Base-by-base conservation (phyloP, 441 rosid species). In the Corymbia citriodora region DNA sequence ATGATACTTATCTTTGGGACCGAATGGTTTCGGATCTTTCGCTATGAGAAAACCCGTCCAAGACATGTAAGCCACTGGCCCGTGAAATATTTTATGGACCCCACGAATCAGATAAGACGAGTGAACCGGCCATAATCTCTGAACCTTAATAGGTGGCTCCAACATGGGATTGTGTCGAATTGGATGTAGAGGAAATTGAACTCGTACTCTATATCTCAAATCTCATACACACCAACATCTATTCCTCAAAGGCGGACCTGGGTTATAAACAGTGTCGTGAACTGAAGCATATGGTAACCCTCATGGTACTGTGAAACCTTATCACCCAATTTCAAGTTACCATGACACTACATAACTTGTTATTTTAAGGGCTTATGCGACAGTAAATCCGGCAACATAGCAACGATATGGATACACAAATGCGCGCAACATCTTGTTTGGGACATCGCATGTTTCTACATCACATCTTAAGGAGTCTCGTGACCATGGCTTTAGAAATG, bases 321-420 rank as follows among this genome's bases (percentile, higher is more conserved):
- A 2, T 7, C n/a, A 74, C 50, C 50, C 3, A 3, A 3, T 33
- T 72, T 18, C 2, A 10, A 2, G 1, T 4, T 18, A 33, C 4
- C 0, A 8, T 33, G 0, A 36, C 49, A 19, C 21, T 13, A 72
- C 5, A 72, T 1, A 72, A 36, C 27, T 18, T 2, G 0, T 33
- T 10, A 9, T 13, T 40, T 19, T 74, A 40, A 21, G 85, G n/a
- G n/a, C 0, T 21, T 40, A 40, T 23, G 52, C 10, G 2, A 74
- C 52, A 21, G 21, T 7, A 21, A 21, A 7, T 11, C 6, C 5
- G 45, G 3, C 17, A 0, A 13, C 17, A 74, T 40, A 12, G 9
- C 29, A 6, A 74, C 0, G 0, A 23, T 74, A 18, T 72, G 48
- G 5, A 74, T 7, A 40, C 18, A 7, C 29, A 74, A 74, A 74